Evolutionary conservation across 2,329 filamentous ascomycete species (phyloP).

Genomic region (Aspergillus niger): DNA sequence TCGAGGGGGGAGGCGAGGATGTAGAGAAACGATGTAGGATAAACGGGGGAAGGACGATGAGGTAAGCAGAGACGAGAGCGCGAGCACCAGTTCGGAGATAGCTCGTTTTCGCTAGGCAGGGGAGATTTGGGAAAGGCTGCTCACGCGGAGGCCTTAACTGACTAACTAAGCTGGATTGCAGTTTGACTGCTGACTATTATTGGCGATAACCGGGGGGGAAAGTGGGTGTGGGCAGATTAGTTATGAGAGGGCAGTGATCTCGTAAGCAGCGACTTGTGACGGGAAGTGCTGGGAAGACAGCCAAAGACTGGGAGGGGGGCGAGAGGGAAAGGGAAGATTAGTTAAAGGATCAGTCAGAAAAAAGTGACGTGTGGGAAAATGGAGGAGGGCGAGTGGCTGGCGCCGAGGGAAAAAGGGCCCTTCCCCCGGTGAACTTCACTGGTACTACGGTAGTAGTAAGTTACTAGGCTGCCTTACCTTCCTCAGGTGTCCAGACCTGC

Average conservation of each 20-base stretch:
- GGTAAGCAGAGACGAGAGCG: constrained; percentile 34
- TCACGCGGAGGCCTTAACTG: background rate
- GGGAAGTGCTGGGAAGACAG: constrained; percentile 1
- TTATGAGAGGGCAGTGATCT: constrained; percentile 19
- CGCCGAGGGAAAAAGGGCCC: background rate
- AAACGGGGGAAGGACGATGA: constrained; percentile 34
- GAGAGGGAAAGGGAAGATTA: constrained; percentile 18
- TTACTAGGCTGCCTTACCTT: no score
- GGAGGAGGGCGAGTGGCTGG: background rate
- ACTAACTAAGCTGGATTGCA: background rate
- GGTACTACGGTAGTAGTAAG: no score
- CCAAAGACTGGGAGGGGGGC: no score
- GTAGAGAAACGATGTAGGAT: constrained; percentile 22
- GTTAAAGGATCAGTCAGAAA: constrained; percentile 23
- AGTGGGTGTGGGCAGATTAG: background rate
- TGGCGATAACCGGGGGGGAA: constrained; percentile 11
- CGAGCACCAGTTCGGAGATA: constrained; percentile 7
- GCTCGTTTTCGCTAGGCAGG: constrained; percentile 21
- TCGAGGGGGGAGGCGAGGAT: constrained; percentile 12
- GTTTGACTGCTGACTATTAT: constrained; percentile 16
- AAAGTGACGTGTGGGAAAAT: constrained; percentile 9
- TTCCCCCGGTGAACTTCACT: no score
- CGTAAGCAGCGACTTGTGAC: constrained; percentile 25
- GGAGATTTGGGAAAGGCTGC: background rate
- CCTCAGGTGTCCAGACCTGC: no score